phyloP scores from a whole-genome alignment of 352 stramenopile genomes.

The Globisporangium yorkense region DNA sequence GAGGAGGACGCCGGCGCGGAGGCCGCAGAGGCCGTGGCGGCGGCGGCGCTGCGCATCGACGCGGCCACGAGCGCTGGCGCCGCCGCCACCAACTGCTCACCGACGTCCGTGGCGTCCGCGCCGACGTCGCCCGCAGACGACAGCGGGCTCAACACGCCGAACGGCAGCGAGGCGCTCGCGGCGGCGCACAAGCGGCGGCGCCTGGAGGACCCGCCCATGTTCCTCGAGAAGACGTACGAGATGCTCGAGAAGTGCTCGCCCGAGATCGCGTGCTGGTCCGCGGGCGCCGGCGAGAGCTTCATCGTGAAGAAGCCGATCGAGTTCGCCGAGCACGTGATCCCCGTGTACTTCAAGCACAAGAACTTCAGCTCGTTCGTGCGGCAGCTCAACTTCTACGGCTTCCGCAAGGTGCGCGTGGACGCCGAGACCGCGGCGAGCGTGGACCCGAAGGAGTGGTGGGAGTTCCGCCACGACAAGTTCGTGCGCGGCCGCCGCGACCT shows the following conservation, averaged over 20 bases:
- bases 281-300: conserved; percentile 68
- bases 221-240: conserved; percentile 90
- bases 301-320: conserved; percentile 83
- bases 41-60: conserved; percentile 29
- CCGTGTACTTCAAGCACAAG: conserved; percentile 90
- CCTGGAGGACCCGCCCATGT: conserved; percentile 52
- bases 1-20: neutral
- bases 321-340: conserved; percentile 86
- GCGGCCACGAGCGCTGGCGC: conserved; percentile 13
- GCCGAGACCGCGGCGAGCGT: conserved; percentile 23
- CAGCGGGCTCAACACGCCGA: conserved; percentile 23
- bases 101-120: conserved; percentile 24
- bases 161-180: conserved; percentile 11
- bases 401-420: conserved; percentile 76
- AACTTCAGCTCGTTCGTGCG: conserved; percentile 91
- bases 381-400: conserved; percentile 92
- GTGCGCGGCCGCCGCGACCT: conserved; percentile 53
- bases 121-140: conserved; percentile 29
- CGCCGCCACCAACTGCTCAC: conserved; percentile 14
- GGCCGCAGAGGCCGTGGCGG: neutral
- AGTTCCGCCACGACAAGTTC: conserved; percentile 88
- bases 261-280: conserved; percentile 74
- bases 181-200: conserved; percentile 26
- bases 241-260: conserved; percentile 80
- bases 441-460: conserved; percentile 69